Evolutionary conservation across 371 early-diverging fungal species (phyloP), one percentile per base, ranked within the genome.

Genomic region (Mortierella sp.): DNA sequence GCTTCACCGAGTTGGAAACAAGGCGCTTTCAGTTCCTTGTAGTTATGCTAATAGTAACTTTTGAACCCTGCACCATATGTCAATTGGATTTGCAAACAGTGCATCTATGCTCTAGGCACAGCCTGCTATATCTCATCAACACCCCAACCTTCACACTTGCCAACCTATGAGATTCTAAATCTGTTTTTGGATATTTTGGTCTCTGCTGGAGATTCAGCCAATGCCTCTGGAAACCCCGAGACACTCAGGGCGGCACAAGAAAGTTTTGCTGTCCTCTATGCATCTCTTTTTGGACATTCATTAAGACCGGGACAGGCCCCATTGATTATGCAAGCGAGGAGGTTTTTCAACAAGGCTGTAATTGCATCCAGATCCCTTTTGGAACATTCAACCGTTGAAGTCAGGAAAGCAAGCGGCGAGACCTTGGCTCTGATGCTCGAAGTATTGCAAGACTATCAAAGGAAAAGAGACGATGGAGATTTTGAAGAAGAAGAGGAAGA

Each of bases 391-490:
- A 75, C 84, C 58, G 84, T 90, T 55, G 90, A 89, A 26, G 82
- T 90, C 14, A 86, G 93, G 2, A 83, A 90, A 7, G 88, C 92
- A 28, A 82, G 90, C 21, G 93, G 91, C 21, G 90, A 92, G 75
- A 90, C 91, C 81, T 86, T 92, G 75, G 93, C 90, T 0, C 71
- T 92, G 29, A 83, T 92, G 69, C 87, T 91, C 77, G 89, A 88
- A 61, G 74, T 81, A 28, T 67, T 84, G 23, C 23, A 50, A 62
- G 14, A 70, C 62, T 19, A 28, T 58, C 15, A 37, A 51, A 56
- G 25, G n/a, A 43, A 66, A 25, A 30, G 51, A 19, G 23, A 25
- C 56, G 48, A 61, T 63, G 21, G 73, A 69, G n/a, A 74, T 12
- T 23, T 19, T 23, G 19, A 19, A 44, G 68, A 76, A 53, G 72